Percentiles rank a stretch among this genome's conserved stretches.
phyloP scores from a whole-genome alignment of 495 filamentous ascomycete genomes.

The Xylaria bambusicola region DNA sequence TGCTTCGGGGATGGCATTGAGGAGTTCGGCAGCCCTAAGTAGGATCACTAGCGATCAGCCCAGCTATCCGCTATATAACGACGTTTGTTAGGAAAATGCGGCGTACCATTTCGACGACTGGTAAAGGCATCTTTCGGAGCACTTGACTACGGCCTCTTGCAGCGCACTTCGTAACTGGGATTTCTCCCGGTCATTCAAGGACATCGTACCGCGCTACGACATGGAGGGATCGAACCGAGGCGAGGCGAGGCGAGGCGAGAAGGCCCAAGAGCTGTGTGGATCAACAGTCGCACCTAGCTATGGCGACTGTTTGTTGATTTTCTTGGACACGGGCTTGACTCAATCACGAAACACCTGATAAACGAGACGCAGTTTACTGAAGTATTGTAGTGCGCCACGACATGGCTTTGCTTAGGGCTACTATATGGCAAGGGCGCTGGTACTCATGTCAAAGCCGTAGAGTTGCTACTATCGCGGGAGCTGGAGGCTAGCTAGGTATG shows the following conservation, averaged over 20 bases:
- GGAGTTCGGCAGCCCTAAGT: constrained; percentile 88
- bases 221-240: background rate
- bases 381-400: too few relatives aligned
- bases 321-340: too few relatives aligned
- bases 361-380: too few relatives aligned
- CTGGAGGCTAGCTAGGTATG: too few relatives aligned
- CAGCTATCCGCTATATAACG: background rate
- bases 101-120: constrained; percentile 93
- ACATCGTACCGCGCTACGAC: constrained; percentile 28
- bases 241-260: background rate
- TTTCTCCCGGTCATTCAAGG: constrained; percentile 49
- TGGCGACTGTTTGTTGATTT: background rate
- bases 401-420: too few relatives aligned
- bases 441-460: too few relatives aligned
- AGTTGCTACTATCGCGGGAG: too few relatives aligned
- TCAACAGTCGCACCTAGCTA: background rate
- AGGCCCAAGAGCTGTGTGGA: background rate
- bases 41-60: constrained; percentile 15
- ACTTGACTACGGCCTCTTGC: constrained; percentile 82
- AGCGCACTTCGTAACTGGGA: constrained; percentile 61
- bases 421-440: too few relatives aligned
- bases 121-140: constrained; percentile 93
- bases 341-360: background rate
- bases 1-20: constrained; percentile 69
- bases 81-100: background rate